Base-by-base conservation (phyloP, 2,329 filamentous ascomycete genomes). In the Trichophyton rubrum region DNA sequence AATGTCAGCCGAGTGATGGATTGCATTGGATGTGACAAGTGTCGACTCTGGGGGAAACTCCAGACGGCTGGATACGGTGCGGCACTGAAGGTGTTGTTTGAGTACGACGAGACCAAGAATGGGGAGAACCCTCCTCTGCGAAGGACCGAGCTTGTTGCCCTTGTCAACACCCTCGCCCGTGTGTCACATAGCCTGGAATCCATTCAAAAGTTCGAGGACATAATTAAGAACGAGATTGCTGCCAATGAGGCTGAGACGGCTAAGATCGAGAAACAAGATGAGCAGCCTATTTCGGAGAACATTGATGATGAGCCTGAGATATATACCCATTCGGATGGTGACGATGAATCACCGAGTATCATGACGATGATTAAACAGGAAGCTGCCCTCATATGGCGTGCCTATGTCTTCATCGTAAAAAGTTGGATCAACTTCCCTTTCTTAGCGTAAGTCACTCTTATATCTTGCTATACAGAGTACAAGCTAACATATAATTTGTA, bases 1-100 rank as follows among this genome's bases (percentile, higher is more conserved):
- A 99, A 99, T 71, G 89, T 99, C 63, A 95, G 89, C 72, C 85
- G 93, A 45, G 81, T 97, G 65, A 99, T 99, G 93, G 93, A 99
- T 74, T 99, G 93, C 67, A 92, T 97, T 20, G 93, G 93, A 51
- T 99, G 93, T 74, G 93, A 99, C 77, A 99, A 99, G 77, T 99
- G 93, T 75, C 85, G 93, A 7, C 84, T 99, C 1, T 99, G 93
- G 93, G 93, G 93, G 56, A 99, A 99, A 76, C 77, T 99, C 41
- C 93, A 99, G 76, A 95, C 90, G 0, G 88, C 89, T 11, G 93
- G 93, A 1, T 97, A 96, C 71, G 93, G 93, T 57, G 90, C 93
- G 0, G 93, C 93, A 0, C 78, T 99, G 64, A 99, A 99, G 76
- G 87, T 99, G 3, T 81, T 99, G 1, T 99, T 99, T 68, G 93